Evolutionary conservation across 164 flowering plant genomes (phyloP), one percentile per base, ranked within the genome.

Genomic region (Macadamia tetraphylla): DNA sequence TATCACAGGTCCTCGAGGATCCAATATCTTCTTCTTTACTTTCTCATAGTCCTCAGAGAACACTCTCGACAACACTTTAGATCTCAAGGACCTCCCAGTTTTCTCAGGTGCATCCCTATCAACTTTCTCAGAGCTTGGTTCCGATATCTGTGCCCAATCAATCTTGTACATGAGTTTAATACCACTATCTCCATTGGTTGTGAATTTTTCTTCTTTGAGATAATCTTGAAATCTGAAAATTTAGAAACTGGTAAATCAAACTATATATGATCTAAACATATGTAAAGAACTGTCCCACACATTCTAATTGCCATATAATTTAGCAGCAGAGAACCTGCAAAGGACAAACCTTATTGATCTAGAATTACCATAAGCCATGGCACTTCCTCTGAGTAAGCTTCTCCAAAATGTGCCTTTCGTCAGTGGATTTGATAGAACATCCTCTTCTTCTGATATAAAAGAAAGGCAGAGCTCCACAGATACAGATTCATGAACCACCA

Each of bases 21-120:
- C 98, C 72, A 89, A 79, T 62, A 89, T 86, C 76, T 82, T 85
- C 74, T 31, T 82, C 74, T 78, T 84, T 63, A 73, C 88, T 67
- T 83, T 81, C 77, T 85, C 92, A 60, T 87, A 89, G 60, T 91
- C 98, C 72, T 93, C 98, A 9, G 97, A 91, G 74, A 93, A 93
- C 1, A 93, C 98, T 74, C 98, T 80, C 10, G 92, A 88, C 55
- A 91, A 77, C 3, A 90, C 94, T 80, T 82, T 88, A 46, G 88
- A 79, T 77, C 82, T 90, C 69, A 87, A 77, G 30, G 87, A 90
- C 53, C 49, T 85, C 53, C 79, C 76, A 29, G 68, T 30, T 65
- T 57, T 77, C 44, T 48, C 64, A 9, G 68, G 32, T 29, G 42
- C 58, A 44, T 66, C 65, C 53, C 66, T 48, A 52, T 67, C 63